A percentile compares a stretch with the other conserved stretches of the same genome.
Conservation (phyloP, 352 stramenopile genomes). For the Pythium rishiriense region DNA sequence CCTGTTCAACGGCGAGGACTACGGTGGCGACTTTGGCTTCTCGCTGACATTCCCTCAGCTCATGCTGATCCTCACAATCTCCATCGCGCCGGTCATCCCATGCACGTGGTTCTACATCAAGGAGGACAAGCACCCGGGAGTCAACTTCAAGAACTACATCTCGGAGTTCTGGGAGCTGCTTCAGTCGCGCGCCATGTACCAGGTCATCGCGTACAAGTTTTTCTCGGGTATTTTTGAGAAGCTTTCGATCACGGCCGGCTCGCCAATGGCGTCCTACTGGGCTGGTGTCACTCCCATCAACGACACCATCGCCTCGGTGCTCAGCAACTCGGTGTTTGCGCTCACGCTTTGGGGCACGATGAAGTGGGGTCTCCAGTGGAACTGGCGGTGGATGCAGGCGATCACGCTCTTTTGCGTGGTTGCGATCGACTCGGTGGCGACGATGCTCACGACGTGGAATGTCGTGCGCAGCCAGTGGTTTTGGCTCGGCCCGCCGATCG, state of each 20-base stretch:
- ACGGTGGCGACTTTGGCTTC: slow-evolving; percentile 52
- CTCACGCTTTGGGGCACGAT: slow-evolving; percentile 34
- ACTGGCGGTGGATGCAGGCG: slow-evolving; percentile 44
- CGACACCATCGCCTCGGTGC: slow-evolving; percentile 37
- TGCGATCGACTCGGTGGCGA: slow-evolving; percentile 34
- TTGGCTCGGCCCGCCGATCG: slow-evolving; percentile 30
- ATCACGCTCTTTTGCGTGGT: slow-evolving; percentile 33
- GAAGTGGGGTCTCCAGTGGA: slow-evolving; percentile 50
- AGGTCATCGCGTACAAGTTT: slow-evolving; percentile 8
- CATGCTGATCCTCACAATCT: slow-evolving; percentile 48
- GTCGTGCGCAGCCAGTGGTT: slow-evolving; percentile 20
- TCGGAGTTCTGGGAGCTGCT: slow-evolving; percentile 19
- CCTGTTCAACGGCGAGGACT: slow-evolving; percentile 51
- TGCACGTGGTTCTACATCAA: slow-evolving; percentile 28
- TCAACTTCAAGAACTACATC: slow-evolving; percentile 21
- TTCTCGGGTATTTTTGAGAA: slow-evolving; percentile 7
- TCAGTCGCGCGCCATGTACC: slow-evolving; percentile 22
- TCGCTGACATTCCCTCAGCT: slow-evolving; percentile 45
- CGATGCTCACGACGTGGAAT: slow-evolving; percentile 43
- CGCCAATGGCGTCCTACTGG: slow-evolving; percentile 19
- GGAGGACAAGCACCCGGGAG: slow-evolving; percentile 22
- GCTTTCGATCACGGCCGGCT: background rate
- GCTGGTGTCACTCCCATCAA: slow-evolving; percentile 42
- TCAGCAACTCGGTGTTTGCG: slow-evolving; percentile 38
- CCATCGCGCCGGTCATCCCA: slow-evolving; percentile 14